Evolutionary conservation across 768 basidiomycete species (phyloP).

Genomic region (Gymnopilus junonius): DNA sequence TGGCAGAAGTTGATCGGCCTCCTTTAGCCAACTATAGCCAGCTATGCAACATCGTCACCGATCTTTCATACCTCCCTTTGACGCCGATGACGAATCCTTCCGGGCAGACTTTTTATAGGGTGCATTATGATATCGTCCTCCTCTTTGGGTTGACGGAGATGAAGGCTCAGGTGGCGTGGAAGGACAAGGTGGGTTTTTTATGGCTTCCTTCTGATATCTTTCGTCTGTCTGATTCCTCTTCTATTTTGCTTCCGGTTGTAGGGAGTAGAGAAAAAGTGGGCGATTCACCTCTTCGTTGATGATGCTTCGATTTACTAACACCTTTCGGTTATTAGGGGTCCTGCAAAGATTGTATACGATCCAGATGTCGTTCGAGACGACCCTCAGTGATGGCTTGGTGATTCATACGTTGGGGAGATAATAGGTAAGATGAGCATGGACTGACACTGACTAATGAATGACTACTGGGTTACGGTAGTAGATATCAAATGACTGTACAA

Average conservation of each 20-base stretch:
- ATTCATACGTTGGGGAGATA: neutral
- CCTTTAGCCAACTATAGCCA: constrained; percentile 30
- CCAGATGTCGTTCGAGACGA: constrained; percentile 8
- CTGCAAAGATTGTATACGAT: constrained; percentile 33
- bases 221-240: neutral
- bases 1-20: neutral
- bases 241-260: constrained; percentile 15
- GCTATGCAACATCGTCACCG: constrained; percentile 30
- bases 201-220: no score
- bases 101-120: constrained; percentile 26
- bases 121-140: constrained; percentile 41
- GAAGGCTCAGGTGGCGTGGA: constrained; percentile 49
- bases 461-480: no score
- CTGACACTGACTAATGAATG: neutral
- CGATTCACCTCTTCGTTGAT: neutral
- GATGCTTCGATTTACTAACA: neutral
- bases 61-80: constrained; percentile 25
- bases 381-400: neutral
- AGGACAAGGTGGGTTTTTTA: constrained; percentile 41
- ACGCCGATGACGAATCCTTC: constrained; percentile 10
- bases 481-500: neutral
- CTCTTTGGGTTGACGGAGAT: constrained; percentile 55
- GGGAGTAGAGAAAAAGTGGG: constrained; percentile 42
- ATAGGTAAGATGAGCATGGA: neutral
- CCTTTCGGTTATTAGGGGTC: neutral